Conservation (phyloP, 2,329 filamentous ascomycete species). For the Drechslera avenae region DNA sequence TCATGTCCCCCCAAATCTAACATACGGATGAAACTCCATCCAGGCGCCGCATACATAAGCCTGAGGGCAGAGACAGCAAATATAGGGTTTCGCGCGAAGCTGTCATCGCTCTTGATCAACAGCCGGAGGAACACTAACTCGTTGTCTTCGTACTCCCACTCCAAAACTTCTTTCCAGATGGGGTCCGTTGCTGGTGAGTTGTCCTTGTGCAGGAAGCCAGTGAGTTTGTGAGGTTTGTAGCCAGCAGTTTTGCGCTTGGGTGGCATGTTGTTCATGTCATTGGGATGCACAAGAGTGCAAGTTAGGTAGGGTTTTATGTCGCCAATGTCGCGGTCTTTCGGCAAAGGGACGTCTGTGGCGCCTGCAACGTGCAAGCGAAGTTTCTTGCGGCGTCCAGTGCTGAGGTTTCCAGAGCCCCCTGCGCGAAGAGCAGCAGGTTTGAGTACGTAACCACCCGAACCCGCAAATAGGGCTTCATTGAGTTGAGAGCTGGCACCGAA, state of each 20-base stretch:
- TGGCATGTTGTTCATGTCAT: slow-evolving; percentile 54
- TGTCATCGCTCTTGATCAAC: slow-evolving; percentile 70
- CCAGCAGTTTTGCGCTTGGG: slow-evolving; percentile 66
- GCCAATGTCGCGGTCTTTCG: slow-evolving; percentile 52
- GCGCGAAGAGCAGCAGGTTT: slow-evolving; percentile 66
- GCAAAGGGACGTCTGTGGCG: slow-evolving; percentile 65
- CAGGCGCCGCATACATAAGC: slow-evolving; percentile 60
- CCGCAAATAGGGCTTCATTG: slow-evolving; percentile 70
- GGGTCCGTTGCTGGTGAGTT: slow-evolving; percentile 66
- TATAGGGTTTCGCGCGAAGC: slow-evolving; percentile 66
- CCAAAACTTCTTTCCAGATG: slow-evolving; percentile 68
- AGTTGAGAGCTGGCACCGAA: slow-evolving; percentile 70
- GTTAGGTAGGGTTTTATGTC: slow-evolving; percentile 69
- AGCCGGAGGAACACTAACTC: slow-evolving; percentile 69
- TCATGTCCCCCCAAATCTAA: slow-evolving; percentile 68
- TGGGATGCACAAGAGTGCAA: slow-evolving; percentile 66
- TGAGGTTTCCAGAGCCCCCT: slow-evolving; percentile 59
- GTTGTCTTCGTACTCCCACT: slow-evolving; percentile 72
- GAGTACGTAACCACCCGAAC: slow-evolving; percentile 68
- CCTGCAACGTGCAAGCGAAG: slow-evolving; percentile 66
- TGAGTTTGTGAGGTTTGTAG: slow-evolving; percentile 65
- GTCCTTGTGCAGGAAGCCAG: slow-evolving; percentile 61
- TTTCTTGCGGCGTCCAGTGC: slow-evolving; percentile 53
- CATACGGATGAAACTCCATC: slow-evolving; percentile 69
- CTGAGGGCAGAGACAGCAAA: slow-evolving; percentile 66